phyloP scores from a whole-genome alignment of 495 filamentous ascomycete genomes.

The Pyronema domesticum region DNA sequence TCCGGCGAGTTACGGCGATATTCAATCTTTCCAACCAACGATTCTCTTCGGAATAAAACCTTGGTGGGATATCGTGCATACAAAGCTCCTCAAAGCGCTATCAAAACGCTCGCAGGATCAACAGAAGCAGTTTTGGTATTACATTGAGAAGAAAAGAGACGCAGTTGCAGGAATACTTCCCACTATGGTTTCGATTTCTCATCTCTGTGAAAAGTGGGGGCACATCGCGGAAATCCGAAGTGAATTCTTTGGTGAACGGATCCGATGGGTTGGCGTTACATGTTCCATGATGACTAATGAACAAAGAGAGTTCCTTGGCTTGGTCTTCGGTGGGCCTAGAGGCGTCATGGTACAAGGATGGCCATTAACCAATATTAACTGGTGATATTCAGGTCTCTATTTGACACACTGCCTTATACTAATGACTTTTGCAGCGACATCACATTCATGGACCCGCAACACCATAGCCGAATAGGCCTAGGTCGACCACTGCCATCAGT shows the following conservation, averaged over 20 bases:
- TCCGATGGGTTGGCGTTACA: constrained; percentile 14
- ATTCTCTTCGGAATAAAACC: constrained; percentile 14
- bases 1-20: constrained; percentile 8
- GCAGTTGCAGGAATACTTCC: neutral
- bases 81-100: constrained; percentile 6
- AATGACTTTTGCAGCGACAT: neutral
- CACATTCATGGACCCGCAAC: constrained; percentile 11
- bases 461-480: constrained; percentile 6
- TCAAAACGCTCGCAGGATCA: neutral
- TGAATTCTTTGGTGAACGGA: constrained; percentile 11
- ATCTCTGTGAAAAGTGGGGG: neutral
- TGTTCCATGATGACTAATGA: constrained; percentile 13
- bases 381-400: constrained; percentile 5
- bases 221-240: constrained; percentile 7
- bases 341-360: constrained; percentile 18
- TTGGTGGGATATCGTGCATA: constrained; percentile 17
- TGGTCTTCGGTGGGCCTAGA: constrained; percentile 10
- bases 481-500: constrained; percentile 10
- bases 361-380: constrained; percentile 12
- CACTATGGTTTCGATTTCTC: neutral
- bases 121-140: constrained; percentile 16
- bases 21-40: constrained; percentile 16
- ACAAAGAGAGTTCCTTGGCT: constrained; percentile 15
- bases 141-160: constrained; percentile 5
- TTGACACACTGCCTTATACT: neutral